Evolutionary conservation across 2,329 filamentous ascomycete genomes (phyloP).

Genomic region (Cladobotryum mycophilum): DNA sequence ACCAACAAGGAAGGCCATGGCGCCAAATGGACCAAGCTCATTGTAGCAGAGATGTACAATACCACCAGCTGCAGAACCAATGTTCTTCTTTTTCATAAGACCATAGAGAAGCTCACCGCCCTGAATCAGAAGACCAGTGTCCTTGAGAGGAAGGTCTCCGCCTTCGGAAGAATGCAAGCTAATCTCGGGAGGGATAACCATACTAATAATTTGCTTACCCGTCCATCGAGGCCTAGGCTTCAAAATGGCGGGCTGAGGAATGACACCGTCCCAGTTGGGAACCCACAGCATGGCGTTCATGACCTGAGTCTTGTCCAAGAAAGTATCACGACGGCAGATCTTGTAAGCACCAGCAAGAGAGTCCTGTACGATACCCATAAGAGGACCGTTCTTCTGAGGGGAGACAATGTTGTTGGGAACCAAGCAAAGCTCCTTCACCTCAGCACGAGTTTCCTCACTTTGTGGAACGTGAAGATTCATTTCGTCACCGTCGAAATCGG

Average conservation of each 20-base stretch:
- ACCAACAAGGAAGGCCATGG: conserved; percentile 94
- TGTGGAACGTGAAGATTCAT: conserved; percentile 99
- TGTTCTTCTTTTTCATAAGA: conserved; percentile 85
- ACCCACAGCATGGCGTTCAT: conserved; percentile 99
- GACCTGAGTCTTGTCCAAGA: conserved; percentile 81
- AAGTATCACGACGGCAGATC: conserved; percentile 86
- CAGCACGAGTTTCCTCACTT: conserved; percentile 90
- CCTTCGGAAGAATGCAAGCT: conserved; percentile 67
- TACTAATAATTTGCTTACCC: conserved; percentile 93
- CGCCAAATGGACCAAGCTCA: conserved; percentile 76
- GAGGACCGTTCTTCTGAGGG: conserved; percentile 87
- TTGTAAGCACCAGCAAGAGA: conserved; percentile 96
- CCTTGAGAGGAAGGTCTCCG: conserved; percentile 58
- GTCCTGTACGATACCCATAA: conserved; percentile 99
- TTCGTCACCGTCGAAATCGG: conserved; percentile 99
- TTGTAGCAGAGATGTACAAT: conserved; percentile 96
- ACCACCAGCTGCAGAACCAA: conserved; percentile 84
- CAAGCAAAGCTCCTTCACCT: conserved; percentile 90
- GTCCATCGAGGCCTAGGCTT: conserved; percentile 94
- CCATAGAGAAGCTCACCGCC: conserved; percentile 87
- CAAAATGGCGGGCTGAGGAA: conserved; percentile 87
- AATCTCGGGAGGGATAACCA: conserved; percentile 82
- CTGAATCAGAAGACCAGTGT: conserved; percentile 76
- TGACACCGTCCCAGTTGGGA: conserved; percentile 91
- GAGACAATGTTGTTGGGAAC: conserved; percentile 99